Evolutionary conservation across 768 basidiomycete species (phyloP).

Genomic region (Neoboletus brunneissimus): DNA sequence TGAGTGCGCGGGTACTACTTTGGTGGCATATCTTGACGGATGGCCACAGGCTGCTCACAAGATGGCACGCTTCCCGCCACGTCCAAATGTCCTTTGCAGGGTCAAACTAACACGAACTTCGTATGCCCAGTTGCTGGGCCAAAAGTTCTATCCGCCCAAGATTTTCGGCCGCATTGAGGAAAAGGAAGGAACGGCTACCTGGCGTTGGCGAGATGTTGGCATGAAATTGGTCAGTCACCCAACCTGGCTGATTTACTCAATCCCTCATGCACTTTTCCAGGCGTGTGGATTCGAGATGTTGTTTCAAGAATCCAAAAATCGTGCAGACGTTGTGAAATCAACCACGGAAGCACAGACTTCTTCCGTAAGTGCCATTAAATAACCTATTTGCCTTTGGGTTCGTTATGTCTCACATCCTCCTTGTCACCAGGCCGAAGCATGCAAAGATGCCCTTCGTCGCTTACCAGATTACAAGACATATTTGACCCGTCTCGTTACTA

Average conservation of each 20-base stretch:
- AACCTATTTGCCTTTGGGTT: neutral
- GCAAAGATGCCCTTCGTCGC: constrained; percentile 63
- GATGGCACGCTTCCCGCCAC: constrained; percentile 88
- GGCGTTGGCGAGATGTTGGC: constrained; percentile 81
- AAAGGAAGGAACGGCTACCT: constrained; percentile 59
- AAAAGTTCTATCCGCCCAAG: constrained; percentile 90
- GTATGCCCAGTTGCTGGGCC: constrained; percentile 90
- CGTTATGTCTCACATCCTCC: neutral
- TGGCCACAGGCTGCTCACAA: constrained; percentile 73
- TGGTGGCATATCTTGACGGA: constrained; percentile 2
- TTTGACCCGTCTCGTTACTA: constrained; percentile 57
- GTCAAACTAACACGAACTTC: constrained; percentile 85
- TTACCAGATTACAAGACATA: constrained; percentile 70
- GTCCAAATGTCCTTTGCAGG: constrained; percentile 54
- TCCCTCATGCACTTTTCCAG: constrained; percentile 36
- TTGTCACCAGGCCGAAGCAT: constrained; percentile 51
- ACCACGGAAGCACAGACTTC: constrained; percentile 39
- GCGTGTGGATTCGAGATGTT: constrained; percentile 97
- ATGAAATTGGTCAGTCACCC: constrained; percentile 78
- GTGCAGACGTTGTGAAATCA: constrained; percentile 38
- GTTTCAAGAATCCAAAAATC: constrained; percentile 78
- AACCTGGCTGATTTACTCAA: neutral
- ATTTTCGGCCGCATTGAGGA: constrained; percentile 77
- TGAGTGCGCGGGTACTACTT: constrained; percentile 38
- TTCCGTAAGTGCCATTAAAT: constrained; percentile 42